Evolutionary conservation across 208 protist genomes (phyloP).

Genomic region (Phytomonas francai): DNA sequence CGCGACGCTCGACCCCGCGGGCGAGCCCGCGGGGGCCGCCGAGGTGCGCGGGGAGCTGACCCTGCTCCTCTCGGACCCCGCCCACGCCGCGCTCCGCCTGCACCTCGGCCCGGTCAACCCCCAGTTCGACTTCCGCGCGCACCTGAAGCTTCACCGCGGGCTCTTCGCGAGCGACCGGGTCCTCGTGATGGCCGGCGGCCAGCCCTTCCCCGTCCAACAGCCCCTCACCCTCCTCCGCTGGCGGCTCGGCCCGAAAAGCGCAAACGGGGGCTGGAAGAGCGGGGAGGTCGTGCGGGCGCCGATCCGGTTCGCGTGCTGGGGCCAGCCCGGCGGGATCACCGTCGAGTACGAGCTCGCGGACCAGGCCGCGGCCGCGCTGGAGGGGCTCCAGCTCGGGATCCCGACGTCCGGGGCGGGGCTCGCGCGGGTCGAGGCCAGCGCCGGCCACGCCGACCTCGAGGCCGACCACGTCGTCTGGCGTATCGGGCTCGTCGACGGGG

Average conservation of each 20-base stretch:
- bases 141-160: slow-evolving; percentile 80
- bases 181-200: slow-evolving; percentile 67
- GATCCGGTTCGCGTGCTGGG: slow-evolving; percentile 80
- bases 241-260: slow-evolving; percentile 20
- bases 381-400: slow-evolving; percentile 44
- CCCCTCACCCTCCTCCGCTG: slow-evolving; percentile 74
- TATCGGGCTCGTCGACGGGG: slow-evolving; percentile 43
- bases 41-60: slow-evolving; percentile 77
- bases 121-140: slow-evolving; percentile 73
- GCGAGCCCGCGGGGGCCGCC: slow-evolving; percentile 23
- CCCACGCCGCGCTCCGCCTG: slow-evolving; percentile 44
- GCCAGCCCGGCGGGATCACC: slow-evolving; percentile 48
- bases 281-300: slow-evolving; percentile 30
- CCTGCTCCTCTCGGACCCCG: slow-evolving; percentile 58
- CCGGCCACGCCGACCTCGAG: slow-evolving; percentile 28
- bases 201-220: slow-evolving; percentile 75
- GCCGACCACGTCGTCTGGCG: slow-evolving; percentile 44
- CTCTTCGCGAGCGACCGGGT: slow-evolving; percentile 70
- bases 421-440: slow-evolving; percentile 16
- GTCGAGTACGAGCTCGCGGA: slow-evolving; percentile 78
- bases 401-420: slow-evolving; percentile 40
- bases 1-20: slow-evolving; percentile 46
- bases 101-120: slow-evolving; percentile 36
- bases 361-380: slow-evolving; percentile 25
- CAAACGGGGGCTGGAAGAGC: too few species aligned